Conservation (phyloP, 139 green algal genomes). For the Coccomyxa sp. region DNA sequence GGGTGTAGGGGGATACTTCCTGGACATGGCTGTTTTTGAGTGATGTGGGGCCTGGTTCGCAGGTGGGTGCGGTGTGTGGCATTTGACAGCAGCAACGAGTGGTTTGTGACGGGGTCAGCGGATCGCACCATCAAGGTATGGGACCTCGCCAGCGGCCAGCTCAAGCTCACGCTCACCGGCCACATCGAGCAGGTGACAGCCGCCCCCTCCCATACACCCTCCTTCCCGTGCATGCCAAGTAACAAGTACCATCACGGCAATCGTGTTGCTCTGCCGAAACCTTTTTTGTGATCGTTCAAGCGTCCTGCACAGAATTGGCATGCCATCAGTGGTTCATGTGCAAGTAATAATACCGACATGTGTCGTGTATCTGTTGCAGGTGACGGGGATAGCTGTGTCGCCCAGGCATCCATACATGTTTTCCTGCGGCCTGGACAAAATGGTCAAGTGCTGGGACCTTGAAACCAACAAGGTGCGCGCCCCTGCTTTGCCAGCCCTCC, state of each 20-base stretch:
- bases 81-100: conserved; percentile 95
- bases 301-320: not conserved
- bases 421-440: conserved; percentile 91
- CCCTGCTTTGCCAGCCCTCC: not conserved
- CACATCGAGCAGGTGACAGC: conserved; percentile 92
- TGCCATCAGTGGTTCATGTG: not conserved
- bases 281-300: not conserved
- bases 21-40: no score
- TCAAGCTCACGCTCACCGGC: conserved; percentile 98
- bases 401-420: conserved; percentile 97
- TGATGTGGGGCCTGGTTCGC: not conserved
- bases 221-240: no score
- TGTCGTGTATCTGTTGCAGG: conserved; percentile 27
- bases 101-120: conserved; percentile 88
- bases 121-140: conserved; percentile 99
- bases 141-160: conserved; percentile 80
- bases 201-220: not conserved
- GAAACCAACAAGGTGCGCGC: conserved; percentile 93
- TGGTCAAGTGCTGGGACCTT: conserved; percentile 99
- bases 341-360: not conserved
- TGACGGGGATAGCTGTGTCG: conserved; percentile 87
- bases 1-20: no score
- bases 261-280: not conserved
- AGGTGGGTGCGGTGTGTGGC: conserved; percentile 90
- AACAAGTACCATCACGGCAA: no score